These are phyloP conservation scores for Cordia subcordata DNA, from an alignment of 257 asterid species.

Conservation along the genomic window DNA sequence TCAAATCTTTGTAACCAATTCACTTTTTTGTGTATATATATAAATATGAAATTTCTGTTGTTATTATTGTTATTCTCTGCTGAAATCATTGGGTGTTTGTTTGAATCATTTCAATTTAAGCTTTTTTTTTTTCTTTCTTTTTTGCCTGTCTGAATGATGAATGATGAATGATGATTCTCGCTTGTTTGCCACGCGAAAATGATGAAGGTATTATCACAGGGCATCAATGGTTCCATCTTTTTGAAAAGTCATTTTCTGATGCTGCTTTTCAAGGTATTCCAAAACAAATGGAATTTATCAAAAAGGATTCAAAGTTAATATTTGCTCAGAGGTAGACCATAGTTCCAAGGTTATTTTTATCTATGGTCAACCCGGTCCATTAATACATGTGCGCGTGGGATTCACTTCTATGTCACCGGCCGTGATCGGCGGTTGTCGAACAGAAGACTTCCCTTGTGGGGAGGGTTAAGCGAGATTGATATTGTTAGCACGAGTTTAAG, in stretches of 20 bases:
- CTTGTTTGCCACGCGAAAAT: constrained; percentile 38
- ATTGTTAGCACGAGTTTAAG: too few relatives aligned
- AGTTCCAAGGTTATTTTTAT: too few relatives aligned
- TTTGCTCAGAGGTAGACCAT: too few relatives aligned
- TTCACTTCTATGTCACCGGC: too few relatives aligned
- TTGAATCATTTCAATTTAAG: too few relatives aligned
- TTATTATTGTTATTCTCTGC: background rate
- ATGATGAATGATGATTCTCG: constrained; percentile 17
- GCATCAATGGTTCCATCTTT: background rate
- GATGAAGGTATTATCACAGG: background rate
- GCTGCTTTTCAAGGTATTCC: background rate
- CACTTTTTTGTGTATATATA: constrained; percentile 31
- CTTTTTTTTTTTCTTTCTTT: background rate
- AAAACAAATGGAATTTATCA: background rate
- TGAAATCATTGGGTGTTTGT: too few relatives aligned
- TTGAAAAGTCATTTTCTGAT: background rate
- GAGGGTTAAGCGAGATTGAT: too few relatives aligned
- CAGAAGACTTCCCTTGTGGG: too few relatives aligned
- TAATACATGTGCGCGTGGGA: too few relatives aligned
- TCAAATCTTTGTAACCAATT: constrained; percentile 27
- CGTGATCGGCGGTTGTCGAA: too few relatives aligned
- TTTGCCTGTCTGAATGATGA: constrained; percentile 6
- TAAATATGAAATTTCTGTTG: constrained; percentile 1
- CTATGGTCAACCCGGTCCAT: too few relatives aligned
- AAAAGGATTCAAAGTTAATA: background rate